Conservation (phyloP, 208 protist species). For the Trypanosoma boissoni region DNA sequence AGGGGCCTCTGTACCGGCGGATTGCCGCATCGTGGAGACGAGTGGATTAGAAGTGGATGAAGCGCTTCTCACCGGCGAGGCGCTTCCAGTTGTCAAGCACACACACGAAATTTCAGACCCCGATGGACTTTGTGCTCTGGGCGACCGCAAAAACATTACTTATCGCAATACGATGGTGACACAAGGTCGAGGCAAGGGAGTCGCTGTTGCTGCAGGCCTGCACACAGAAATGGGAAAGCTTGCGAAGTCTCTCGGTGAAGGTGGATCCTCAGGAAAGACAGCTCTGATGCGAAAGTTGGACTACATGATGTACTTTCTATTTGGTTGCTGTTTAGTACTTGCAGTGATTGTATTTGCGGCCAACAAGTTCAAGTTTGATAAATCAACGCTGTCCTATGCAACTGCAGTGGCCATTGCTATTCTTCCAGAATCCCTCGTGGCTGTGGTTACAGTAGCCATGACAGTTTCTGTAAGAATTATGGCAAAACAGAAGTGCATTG, state of each 20-base stretch:
- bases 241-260: slow-evolving; percentile 50
- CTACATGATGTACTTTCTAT: slow-evolving; percentile 90
- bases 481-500: slow-evolving; percentile 85
- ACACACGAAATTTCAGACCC: slow-evolving; percentile 77
- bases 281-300: slow-evolving; percentile 81
- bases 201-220: slow-evolving; percentile 69
- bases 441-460: slow-evolving; percentile 85
- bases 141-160: slow-evolving; percentile 91
- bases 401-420: slow-evolving; percentile 87
- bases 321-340: slow-evolving; percentile 66
- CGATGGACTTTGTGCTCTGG: slow-evolving; percentile 59
- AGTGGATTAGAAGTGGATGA: slow-evolving; percentile 91
- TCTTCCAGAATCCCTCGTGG: slow-evolving; percentile 84
- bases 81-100: slow-evolving; percentile 79
- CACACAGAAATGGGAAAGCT: slow-evolving; percentile 90
- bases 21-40: slow-evolving; percentile 92
- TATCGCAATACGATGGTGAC: slow-evolving; percentile 87
- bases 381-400: slow-evolving; percentile 67
- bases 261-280: slow-evolving; percentile 50
- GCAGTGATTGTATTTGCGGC: slow-evolving; percentile 80
- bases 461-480: slow-evolving; percentile 80
- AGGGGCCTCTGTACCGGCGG: slow-evolving; percentile 92
- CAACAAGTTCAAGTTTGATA: slow-evolving; percentile 66
- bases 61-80: slow-evolving; percentile 93
- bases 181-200: slow-evolving; percentile 76